These are phyloP conservation scores for Candida ortonii DNA, from an alignment of 805 yeast species.

Conservation along the genomic window DNA sequence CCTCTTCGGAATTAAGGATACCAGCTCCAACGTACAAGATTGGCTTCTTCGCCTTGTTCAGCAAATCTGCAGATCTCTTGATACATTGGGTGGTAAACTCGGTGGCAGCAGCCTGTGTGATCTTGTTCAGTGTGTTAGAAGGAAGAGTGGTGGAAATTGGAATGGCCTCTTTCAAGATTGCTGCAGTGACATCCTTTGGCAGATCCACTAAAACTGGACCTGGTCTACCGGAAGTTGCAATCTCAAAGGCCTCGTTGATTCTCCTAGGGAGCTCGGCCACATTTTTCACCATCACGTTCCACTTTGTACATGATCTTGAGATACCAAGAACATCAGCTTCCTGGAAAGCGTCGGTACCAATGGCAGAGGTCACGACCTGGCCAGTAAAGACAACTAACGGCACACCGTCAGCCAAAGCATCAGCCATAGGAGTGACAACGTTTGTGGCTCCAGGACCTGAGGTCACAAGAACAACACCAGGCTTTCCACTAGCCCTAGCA, in stretches of 20 bases:
- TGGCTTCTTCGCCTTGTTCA: conserved; percentile 84
- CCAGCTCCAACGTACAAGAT: conserved; percentile 92
- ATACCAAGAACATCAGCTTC: conserved; percentile 98
- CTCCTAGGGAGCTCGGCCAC: conserved; percentile 93
- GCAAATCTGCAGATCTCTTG: conserved; percentile 69
- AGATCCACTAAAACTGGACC: conserved; percentile 97
- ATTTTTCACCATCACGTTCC: conserved; percentile 98
- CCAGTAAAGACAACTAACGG: conserved; percentile 97
- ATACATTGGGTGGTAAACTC: conserved; percentile 75
- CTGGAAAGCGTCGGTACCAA: conserved; percentile 98
- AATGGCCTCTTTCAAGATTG: conserved; percentile 79
- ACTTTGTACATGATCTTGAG: conserved; percentile 94
- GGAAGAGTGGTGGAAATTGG: conserved; percentile 81
- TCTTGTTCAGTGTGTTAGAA: conserved; percentile 61
- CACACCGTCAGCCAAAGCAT: conserved; percentile 95
- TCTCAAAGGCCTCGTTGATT: conserved; percentile 97
- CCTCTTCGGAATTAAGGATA: conserved; percentile 72
- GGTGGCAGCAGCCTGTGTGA: conserved; percentile 67
- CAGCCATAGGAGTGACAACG: conserved; percentile 97
- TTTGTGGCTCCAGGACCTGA: conserved; percentile 99
- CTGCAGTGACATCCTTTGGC: conserved; percentile 97
- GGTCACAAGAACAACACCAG: conserved; percentile 97
- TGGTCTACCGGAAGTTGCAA: conserved; percentile 93
- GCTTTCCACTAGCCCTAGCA: conserved; percentile 91
- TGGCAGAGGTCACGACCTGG: conserved; percentile 92